A percentile compares a stretch with the other conserved stretches of the same genome.
Conservation (phyloP, 1,284 basidiomycete species). For the Lentinus polychrous region DNA sequence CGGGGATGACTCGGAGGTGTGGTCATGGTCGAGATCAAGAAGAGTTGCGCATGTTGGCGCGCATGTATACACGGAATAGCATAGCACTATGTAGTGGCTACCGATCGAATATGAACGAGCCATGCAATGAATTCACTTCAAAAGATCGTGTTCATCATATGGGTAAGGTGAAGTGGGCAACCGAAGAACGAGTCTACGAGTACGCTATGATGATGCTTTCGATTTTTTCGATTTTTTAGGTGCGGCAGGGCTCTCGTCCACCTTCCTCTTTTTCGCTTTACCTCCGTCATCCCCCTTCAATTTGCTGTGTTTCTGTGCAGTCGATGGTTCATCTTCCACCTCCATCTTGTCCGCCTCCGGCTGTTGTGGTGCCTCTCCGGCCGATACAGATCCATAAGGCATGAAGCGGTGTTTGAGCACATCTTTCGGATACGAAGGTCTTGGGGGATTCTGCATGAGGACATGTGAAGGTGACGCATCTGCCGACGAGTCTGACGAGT, state of each 20-base stretch:
- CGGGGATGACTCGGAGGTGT: too few relatives aligned
- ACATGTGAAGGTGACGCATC: conserved; percentile 16
- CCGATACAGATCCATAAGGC: conserved; percentile 49
- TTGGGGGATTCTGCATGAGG: conserved; percentile 42
- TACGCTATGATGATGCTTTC: conserved; percentile 18
- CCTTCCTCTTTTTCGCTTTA: conserved; percentile 43
- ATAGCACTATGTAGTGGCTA: too few relatives aligned
- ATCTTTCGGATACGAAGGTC: conserved; percentile 51
- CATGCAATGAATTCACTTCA: too few relatives aligned
- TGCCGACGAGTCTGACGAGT: conserved; percentile 12
- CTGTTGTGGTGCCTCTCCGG: conserved; percentile 10
- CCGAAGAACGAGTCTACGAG: too few relatives aligned
- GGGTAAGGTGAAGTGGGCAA: too few relatives aligned
- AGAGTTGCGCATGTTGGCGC: too few relatives aligned
- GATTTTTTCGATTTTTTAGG: conserved; percentile 37
- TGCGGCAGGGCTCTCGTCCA: conserved; percentile 18
- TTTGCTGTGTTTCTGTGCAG: conserved; percentile 11
- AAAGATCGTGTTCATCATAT: too few relatives aligned
- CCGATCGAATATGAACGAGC: too few relatives aligned
- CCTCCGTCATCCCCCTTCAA: conserved; percentile 24
- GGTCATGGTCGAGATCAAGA: too few relatives aligned
- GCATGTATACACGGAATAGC: too few relatives aligned
- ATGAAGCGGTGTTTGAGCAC: conserved; percentile 57
- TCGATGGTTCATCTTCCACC: conserved; percentile 16
- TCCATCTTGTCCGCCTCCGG: conserved; percentile 14